A percentile compares a stretch with the other conserved stretches of the same genome.
Conservation (phyloP, 352 stramenopile species). For the Phytopythium sindhum region DNA sequence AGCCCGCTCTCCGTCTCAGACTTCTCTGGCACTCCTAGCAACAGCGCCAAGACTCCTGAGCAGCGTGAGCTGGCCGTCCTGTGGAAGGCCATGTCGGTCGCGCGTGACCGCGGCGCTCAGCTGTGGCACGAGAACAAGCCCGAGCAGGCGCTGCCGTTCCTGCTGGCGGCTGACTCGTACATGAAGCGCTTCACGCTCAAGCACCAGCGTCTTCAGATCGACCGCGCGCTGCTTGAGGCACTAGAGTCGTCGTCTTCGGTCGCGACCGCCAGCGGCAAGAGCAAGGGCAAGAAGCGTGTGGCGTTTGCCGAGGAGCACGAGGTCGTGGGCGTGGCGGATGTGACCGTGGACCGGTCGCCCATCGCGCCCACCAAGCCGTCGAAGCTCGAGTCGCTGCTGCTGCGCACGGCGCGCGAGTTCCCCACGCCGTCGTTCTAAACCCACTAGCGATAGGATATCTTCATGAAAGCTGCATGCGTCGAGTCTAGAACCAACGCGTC, state of each 20-base stretch:
- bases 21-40: slow-evolving; percentile 25
- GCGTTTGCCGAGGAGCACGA: slow-evolving; percentile 60
- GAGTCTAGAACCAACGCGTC: too few relatives aligned
- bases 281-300: slow-evolving; percentile 42
- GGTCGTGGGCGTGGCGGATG: slow-evolving; percentile 71
- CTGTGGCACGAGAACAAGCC: slow-evolving; percentile 87
- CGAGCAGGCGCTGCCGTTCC: slow-evolving; percentile 74
- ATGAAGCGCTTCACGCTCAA: slow-evolving; percentile 89
- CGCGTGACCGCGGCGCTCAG: slow-evolving; percentile 70
- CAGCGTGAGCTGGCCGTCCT: slow-evolving; percentile 64
- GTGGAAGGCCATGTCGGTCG: slow-evolving; percentile 82
- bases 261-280: slow-evolving; percentile 13
- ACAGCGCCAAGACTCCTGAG: neutral
- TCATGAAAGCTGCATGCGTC: too few relatives aligned
- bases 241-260: slow-evolving; percentile 24
- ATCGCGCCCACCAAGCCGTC: slow-evolving; percentile 74
- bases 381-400: slow-evolving; percentile 78
- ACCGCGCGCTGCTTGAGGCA: slow-evolving; percentile 78
- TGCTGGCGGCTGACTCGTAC: slow-evolving; percentile 81
- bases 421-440: slow-evolving; percentile 64
- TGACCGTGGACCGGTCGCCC: slow-evolving; percentile 68
- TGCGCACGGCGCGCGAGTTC: slow-evolving; percentile 83
- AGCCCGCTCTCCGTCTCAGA: slow-evolving; percentile 45
- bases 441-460: neutral
- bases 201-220: slow-evolving; percentile 82